phyloP scores from a whole-genome alignment of 1,284 basidiomycete species.

The Ceratorhiza oryzae-sativae region DNA sequence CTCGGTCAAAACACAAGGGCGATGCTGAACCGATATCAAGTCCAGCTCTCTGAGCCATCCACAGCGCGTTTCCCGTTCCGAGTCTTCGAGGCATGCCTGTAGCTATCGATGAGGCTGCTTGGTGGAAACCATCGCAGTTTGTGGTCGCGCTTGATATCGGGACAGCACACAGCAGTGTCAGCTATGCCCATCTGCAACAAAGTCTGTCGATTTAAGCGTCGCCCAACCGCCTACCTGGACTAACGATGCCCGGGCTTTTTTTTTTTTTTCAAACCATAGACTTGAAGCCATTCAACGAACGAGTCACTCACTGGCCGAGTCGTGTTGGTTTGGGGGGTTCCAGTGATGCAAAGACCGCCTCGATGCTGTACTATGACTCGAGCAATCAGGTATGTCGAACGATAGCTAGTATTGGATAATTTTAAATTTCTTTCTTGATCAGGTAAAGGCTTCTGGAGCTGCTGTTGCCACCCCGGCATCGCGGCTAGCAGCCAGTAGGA shows the following conservation, averaged over 20 bases:
- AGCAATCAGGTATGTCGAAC: constrained; percentile 5
- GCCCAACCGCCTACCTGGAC: too few species aligned
- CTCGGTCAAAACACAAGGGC: too few species aligned
- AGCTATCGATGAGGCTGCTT: background rate
- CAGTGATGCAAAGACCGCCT: constrained; percentile 32
- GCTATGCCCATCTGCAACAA: constrained; percentile 12
- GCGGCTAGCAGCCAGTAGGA: background rate
- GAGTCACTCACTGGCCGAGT: constrained; percentile 27
- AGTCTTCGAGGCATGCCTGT: background rate
- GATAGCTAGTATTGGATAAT: background rate
- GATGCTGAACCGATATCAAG: too few species aligned
- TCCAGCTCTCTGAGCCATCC: too few species aligned
- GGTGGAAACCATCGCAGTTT: constrained; percentile 21
- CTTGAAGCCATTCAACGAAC: background rate
- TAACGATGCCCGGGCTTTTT: background rate
- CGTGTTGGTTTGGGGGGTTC: background rate
- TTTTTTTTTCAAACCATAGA: background rate
- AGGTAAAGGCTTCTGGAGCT: background rate
- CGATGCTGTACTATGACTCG: constrained; percentile 33
- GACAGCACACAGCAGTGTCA: constrained; percentile 5
- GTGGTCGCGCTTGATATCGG: constrained; percentile 7
- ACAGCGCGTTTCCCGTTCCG: too few species aligned
- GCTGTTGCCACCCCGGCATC: background rate
- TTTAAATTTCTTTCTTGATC: background rate
- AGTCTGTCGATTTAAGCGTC: background rate